These are phyloP conservation scores for Laguncularia racemosa DNA, from an alignment of 345 rosid genomes.

Conservation along the genomic window DNA sequence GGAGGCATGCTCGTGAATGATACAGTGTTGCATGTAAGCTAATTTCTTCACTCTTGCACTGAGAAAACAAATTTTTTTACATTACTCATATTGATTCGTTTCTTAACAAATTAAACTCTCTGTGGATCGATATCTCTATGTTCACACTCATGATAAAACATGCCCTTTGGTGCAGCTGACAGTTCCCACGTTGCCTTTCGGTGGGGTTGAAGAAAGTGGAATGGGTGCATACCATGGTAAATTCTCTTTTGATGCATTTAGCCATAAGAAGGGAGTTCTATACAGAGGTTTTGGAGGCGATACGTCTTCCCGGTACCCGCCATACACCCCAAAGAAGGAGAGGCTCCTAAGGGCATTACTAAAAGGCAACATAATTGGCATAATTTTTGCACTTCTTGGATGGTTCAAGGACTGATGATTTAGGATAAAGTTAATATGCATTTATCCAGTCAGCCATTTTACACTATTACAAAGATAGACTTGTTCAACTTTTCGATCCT, in stretches of 20 bases:
- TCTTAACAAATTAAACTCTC: too few relatives aligned
- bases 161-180: constrained; percentile 45
- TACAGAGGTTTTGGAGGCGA: constrained; percentile 63
- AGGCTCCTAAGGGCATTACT: constrained; percentile 54
- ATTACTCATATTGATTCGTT: too few relatives aligned
- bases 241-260: constrained; percentile 88
- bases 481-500: too few relatives aligned
- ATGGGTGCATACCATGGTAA: constrained; percentile 90
- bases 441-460: too few relatives aligned
- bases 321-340: constrained; percentile 59
- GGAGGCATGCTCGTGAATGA: constrained; percentile 77
- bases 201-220: constrained; percentile 97
- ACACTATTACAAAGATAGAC: too few relatives aligned
- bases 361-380: constrained; percentile 30
- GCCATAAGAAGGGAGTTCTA: constrained; percentile 90
- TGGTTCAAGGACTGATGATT: constrained; percentile 17
- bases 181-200: constrained; percentile 63
- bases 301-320: constrained; percentile 64
- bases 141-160: too few relatives aligned
- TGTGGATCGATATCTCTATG: too few relatives aligned
- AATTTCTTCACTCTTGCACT: too few relatives aligned
- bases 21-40: neutral
- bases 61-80: too few relatives aligned
- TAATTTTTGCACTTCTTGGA: constrained; percentile 52
- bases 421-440: too few relatives aligned